Evolutionary conservation across 129 eudicot species (phyloP).

Genomic region (Pulicaria dysenterica): DNA sequence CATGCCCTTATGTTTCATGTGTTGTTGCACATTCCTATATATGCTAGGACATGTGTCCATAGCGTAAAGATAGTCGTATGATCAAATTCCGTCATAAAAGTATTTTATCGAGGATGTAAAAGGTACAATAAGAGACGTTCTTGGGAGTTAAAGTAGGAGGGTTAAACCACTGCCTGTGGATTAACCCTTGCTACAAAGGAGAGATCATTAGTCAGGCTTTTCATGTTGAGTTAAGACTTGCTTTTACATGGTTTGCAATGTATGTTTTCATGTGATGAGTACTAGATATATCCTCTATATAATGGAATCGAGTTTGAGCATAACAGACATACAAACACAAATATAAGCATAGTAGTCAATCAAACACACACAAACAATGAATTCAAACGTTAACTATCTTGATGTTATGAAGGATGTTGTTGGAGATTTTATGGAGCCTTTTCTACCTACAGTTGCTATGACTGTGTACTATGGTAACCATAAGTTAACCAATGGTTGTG

Average conservation of each 20-base stretch:
- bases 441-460: conserved; percentile 12
- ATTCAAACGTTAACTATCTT: not conserved
- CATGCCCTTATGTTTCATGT: not conserved
- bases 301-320: not conserved
- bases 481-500: conserved; percentile 3
- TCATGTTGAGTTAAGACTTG: not conserved
- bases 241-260: conserved; percentile 6
- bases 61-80: not conserved
- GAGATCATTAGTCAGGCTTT: not conserved
- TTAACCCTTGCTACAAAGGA: not conserved
- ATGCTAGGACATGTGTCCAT: not conserved
- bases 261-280: not conserved
- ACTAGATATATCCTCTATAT: not conserved
- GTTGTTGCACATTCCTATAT: not conserved
- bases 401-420: not conserved
- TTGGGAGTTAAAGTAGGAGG: not conserved
- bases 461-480: not conserved
- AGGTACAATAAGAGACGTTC: not conserved
- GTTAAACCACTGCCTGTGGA: not conserved
- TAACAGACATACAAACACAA: not conserved
- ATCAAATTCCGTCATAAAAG: not conserved
- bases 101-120: not conserved
- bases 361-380: not conserved
- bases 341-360: not conserved
- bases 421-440: conserved; percentile 5